These are phyloP conservation scores for Fusarium tricinctum DNA, from an alignment of 2,329 filamentous ascomycete genomes.

Conservation along the genomic window DNA sequence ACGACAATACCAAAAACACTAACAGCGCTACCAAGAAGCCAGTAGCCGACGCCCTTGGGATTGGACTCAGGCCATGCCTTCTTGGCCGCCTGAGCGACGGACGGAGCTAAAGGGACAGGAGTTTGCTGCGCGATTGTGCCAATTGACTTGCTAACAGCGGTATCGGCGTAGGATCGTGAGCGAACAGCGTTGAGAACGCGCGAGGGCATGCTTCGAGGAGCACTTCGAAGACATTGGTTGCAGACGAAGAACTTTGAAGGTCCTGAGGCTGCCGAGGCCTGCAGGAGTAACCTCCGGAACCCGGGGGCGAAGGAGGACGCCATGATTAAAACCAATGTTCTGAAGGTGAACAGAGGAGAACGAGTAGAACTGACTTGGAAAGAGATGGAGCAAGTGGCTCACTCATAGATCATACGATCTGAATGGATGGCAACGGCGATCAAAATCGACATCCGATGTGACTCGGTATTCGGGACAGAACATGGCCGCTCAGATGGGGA, in stretches of 20 bases:
- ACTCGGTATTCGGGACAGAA: slow-evolving; percentile 40
- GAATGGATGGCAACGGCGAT: slow-evolving; percentile 10
- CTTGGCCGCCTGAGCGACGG: slow-evolving; percentile 49
- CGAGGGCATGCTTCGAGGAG: slow-evolving; percentile 53
- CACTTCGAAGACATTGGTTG: slow-evolving; percentile 63
- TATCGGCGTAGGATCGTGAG: slow-evolving; percentile 57
- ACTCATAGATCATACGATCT: slow-evolving; percentile 42
- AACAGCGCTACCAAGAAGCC: slow-evolving; percentile 90
- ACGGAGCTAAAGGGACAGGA: slow-evolving; percentile 44
- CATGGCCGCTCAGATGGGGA: slow-evolving; percentile 17
- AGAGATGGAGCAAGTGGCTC: slow-evolving; percentile 18
- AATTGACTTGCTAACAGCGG: slow-evolving; percentile 50
- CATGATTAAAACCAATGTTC: slow-evolving; percentile 54
- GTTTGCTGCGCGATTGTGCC: slow-evolving; percentile 48
- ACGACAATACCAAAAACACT: slow-evolving; percentile 98
- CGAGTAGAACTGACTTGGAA: slow-evolving; percentile 17
- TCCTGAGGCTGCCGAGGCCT: slow-evolving; percentile 49
- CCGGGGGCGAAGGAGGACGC: slow-evolving; percentile 59
- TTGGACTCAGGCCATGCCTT: slow-evolving; percentile 71
- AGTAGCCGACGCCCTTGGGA: slow-evolving; percentile 86
- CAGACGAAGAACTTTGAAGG: slow-evolving; percentile 60
- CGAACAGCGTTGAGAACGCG: slow-evolving; percentile 58
- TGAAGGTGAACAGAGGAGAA: slow-evolving; percentile 16
- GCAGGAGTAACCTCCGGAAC: slow-evolving; percentile 58
- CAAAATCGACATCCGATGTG: slow-evolving; percentile 43